Evolutionary conservation across 495 filamentous ascomycete species (phyloP), one percentile per base, ranked within the genome.

Genomic region (Penicillium diatomitis): DNA sequence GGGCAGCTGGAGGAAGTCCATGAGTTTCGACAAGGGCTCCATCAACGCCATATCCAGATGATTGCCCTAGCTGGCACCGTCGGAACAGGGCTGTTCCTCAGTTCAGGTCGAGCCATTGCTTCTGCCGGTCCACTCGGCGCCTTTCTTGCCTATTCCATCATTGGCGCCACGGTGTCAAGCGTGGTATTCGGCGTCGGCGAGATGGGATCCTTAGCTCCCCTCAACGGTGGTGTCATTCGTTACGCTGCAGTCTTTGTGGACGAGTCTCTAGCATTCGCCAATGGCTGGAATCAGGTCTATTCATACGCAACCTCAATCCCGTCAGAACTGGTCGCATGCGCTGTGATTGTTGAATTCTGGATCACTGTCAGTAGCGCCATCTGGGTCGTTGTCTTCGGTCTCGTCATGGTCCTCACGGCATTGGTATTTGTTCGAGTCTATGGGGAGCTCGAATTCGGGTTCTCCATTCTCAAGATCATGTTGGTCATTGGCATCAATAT

Each of bases 81-180:
- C 34, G 68, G 68, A 28, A 60, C 59, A 2, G 58, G 62, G 20
- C 56, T 65, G n/a, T 65, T 65, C 40, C 52, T 67, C 27, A 50
- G 57, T 47, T 83, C 80, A 43, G 80, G 81, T 36, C 58, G 70
- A 30, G 76, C 80, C 10, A 73, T 84, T 36, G 74, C 77, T 27
- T 63, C 66, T 43, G 77, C 75, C 43, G 83, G 83, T 2, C 86
- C 86, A 35, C 78, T 69, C 3, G 74, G 82, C 2, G 56, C 58
- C 0, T 60, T 68, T 38, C 45, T 68, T 0, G 61, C 51, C 5
- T 68, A 66, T 37, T 30, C 51, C 0, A 49, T 62, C 4, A 48
- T 64, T 11, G 65, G 65, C 1, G 7, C 57, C 3, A 6, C 44
- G 8, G 56, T 57, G 6, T 54, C 47, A 3, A 53, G 50, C 39